Base-by-base conservation (phyloP, 495 filamentous ascomycete genomes). In the Neurospora cerealis region DNA sequence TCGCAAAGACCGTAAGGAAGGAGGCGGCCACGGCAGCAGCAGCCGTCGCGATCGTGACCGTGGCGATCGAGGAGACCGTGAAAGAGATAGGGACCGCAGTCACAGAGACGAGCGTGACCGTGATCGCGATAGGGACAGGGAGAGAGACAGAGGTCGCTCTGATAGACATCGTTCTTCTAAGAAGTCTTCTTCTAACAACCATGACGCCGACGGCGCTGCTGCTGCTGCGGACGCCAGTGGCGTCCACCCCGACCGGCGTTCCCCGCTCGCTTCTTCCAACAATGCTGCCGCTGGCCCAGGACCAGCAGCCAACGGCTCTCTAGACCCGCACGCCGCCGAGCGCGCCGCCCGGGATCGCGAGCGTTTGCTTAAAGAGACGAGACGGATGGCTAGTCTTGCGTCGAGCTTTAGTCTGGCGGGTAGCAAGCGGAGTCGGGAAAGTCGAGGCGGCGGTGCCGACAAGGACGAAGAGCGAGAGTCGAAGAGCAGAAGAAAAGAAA, bases 281-380 rank as follows among this genome's bases (percentile, higher is more conserved):
- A 69, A 69, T 46, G 54, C 69, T 24, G 34, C 75, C n/a, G 36
- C 74, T 0, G 83, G 83, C 15, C 85, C 87, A n/a, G 80, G 79
- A 19, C 24, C 76, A 41, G 21, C 75, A 13, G 42, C 76, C 19
- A 71, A 70, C 21, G 41, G 78, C 36, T 46, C 75, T 10, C 79
- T 81, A 75, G 91, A 97, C 78, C 89, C 91, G 0, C 90, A 95
- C 77, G 91, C 91, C 0, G 83, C 91, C 2, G 93, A 95, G 78
- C 90, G 93, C 19, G 92, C 93, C 79, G 89, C 89, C 15, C 86
- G 92, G 17, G 90, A 94, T 73, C 86, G 91, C 13, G 93, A 95
- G 79, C 86, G 94, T 13, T 80, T 95, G 62, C 84, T 92, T 7
- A 92, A 93, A 74, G 93, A 96, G 80, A 87, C 93, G 69, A 89